Conservation (phyloP, 129 eudicot species). For the Flaveria robusta region DNA sequence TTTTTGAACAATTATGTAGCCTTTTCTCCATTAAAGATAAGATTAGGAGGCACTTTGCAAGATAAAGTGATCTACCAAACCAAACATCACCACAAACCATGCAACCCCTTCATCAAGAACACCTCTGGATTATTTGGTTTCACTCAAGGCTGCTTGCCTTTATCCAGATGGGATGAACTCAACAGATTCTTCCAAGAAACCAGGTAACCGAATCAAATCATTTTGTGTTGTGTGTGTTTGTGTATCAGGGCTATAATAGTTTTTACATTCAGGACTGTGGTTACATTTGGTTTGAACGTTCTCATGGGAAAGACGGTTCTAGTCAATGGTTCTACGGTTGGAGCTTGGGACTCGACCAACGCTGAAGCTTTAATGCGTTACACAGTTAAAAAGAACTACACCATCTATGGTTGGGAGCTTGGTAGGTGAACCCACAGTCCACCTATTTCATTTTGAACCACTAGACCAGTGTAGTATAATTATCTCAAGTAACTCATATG, state of each 20-base stretch:
- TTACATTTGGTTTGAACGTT: conserved; percentile 73
- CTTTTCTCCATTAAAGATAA: conserved; percentile 84
- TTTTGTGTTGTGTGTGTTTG: neutral
- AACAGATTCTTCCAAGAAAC: conserved; percentile 61
- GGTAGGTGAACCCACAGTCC: conserved; percentile 41
- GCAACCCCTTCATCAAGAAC: conserved; percentile 51
- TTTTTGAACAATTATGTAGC: conserved; percentile 45
- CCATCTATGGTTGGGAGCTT: conserved; percentile 81
- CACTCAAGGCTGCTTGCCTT: conserved; percentile 63
- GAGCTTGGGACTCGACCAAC: conserved; percentile 75
- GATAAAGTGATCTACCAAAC: conserved; percentile 66
- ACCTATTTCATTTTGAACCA: neutral
- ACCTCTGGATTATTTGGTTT: conserved; percentile 57
- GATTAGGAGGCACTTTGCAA: conserved; percentile 94
- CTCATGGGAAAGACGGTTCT: conserved; percentile 56
- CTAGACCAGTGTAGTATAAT: neutral
- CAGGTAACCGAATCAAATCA: conserved; percentile 44
- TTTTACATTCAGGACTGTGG: conserved; percentile 50
- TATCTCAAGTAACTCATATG: neutral
- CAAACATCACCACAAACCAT: conserved; percentile 48
- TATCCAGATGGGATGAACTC: conserved; percentile 80
- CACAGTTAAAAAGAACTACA: conserved; percentile 61
- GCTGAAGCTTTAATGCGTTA: conserved; percentile 70
- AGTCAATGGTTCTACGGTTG: conserved; percentile 46
- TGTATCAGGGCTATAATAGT: neutral